Evolutionary conservation across 208 protist species (phyloP), one percentile per base, ranked within the genome.

Genomic region (Acanthamoeba royreba): DNA sequence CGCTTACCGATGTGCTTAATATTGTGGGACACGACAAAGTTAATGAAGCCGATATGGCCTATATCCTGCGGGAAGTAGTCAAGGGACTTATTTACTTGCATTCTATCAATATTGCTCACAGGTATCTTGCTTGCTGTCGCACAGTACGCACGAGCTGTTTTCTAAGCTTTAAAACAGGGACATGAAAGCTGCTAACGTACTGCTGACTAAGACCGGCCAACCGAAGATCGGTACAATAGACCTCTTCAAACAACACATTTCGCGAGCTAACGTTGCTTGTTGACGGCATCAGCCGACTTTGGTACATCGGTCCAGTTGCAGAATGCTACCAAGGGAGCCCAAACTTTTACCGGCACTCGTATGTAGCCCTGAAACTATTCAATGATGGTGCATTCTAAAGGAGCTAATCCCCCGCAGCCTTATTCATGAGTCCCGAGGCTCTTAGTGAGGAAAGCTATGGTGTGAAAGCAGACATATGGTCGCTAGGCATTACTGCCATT

Each of bases 81-180:
- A 92, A 92, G 58, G 87, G 87, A 4, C 61, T 92, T 33, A 58
- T 79, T 33, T 92, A 92, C 43, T 45, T 92, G 15, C 87, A 92
- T 40, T 92, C 87, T 42, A 92, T 92, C 87, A 92, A 92, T 22
- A 92, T 92, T n/a, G 87, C 38, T 2, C 87, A 92, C 61, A 91
- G 85, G 85, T 91, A 66, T 15, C 15, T 42, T 61, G 22, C 8
- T 15, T 33, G 1, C 52, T 25, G 13, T 55, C 49, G 19, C 49
- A 55, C 19, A 25, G 9, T 77, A 31, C 28, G 17, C 66, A 77
- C 19, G 8, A 33, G 11, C 35, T 77, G 19, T 40, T 77, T 77
- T 77, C 69, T 81, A 9, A 38, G 2, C 22, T 88, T 15, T 22
- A 8, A 69, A 1, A 91, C n/a, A 72, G 87, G 35, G 87, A 92